Evolutionary conservation across 176 grass and related monocot genomes (phyloP).

Genomic region (Oryza australiensis): DNA sequence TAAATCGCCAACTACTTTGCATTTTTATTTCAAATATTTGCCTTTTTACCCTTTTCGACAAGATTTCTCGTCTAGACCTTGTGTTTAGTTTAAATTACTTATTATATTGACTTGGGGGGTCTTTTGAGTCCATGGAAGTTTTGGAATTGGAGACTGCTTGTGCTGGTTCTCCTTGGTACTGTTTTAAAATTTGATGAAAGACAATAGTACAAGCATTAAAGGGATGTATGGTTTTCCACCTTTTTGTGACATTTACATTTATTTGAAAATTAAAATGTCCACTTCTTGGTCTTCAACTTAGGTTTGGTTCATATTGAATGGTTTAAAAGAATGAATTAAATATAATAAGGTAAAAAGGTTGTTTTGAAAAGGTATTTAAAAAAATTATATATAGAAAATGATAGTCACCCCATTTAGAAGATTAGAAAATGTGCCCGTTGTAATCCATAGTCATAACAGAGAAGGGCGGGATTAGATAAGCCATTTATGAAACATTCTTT

Average conservation of each 20-base stretch:
- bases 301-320: no score
- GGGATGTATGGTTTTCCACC: no score
- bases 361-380: no score
- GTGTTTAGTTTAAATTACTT: not conserved
- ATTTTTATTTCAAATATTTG: not conserved
- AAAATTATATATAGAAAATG: no score
- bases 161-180: not conserved
- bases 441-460: no score
- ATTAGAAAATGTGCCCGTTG: rapidly evolving
- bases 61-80: not conserved
- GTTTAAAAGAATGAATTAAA: no score
- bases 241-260: not conserved
- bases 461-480: rapidly evolving
- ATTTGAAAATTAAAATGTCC: not conserved
- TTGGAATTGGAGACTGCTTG: not conserved
- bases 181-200: no score
- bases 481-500: no score
- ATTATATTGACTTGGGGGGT: no score
- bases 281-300: not conserved
- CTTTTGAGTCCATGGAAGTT: not conserved
- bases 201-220: no score
- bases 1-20: not conserved
- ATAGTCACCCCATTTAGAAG: no score
- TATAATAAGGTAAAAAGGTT: no score
- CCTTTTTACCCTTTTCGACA: not conserved